phyloP scores from a whole-genome alignment of 257 asterid genomes.

The Cinchona pubescens region DNA sequence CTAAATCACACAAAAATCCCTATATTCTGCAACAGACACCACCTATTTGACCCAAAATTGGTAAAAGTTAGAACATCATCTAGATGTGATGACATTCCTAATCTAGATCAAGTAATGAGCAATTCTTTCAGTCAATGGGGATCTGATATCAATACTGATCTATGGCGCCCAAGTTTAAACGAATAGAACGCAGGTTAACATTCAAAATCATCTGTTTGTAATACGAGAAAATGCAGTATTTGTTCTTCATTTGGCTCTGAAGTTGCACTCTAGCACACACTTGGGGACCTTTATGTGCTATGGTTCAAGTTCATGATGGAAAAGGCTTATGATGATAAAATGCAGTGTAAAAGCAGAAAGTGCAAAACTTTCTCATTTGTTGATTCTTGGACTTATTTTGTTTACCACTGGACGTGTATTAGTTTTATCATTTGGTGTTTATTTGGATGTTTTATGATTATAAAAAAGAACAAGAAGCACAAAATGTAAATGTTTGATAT shows the following conservation, averaged over 20 bases:
- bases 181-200: not conserved
- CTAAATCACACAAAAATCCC: not conserved
- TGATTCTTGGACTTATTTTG: not conserved
- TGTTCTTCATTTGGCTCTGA: too few relatives aligned
- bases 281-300: too few relatives aligned
- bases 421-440: not conserved
- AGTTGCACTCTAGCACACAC: too few relatives aligned
- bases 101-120: not conserved
- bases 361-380: not conserved
- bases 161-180: not conserved
- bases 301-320: too few relatives aligned
- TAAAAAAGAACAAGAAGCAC: not conserved
- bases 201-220: too few relatives aligned
- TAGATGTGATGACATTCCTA: not conserved
- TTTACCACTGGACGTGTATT: not conserved
- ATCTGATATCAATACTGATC: not conserved
- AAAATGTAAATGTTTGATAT: not conserved
- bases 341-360: not conserved
- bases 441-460: not conserved
- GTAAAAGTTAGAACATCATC: not conserved
- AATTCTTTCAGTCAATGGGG: not conserved
- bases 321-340: too few relatives aligned
- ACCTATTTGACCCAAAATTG: not conserved
- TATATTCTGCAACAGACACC: not conserved
- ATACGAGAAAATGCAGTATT: too few relatives aligned